Conservation (phyloP, 805 yeast species). For the Sungouiozyma intestinalis region DNA sequence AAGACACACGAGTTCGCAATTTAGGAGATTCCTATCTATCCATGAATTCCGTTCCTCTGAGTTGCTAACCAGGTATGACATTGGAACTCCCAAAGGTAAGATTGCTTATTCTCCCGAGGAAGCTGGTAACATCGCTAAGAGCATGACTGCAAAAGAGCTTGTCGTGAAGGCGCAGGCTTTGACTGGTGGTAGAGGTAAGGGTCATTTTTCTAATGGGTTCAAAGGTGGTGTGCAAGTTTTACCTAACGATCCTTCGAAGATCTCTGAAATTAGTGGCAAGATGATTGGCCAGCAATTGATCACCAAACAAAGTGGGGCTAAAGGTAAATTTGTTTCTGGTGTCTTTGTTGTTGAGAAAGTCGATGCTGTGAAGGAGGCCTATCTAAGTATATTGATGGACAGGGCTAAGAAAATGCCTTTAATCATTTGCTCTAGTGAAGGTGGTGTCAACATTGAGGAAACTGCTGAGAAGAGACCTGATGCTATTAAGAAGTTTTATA, state of each 20-base stretch:
- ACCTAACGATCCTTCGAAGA: conserved; percentile 66
- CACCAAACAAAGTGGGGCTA: conserved; percentile 97
- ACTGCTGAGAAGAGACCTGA: conserved; percentile 87
- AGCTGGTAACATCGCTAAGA: conserved; percentile 74
- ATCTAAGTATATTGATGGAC: conserved; percentile 89
- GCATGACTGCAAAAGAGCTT: conserved; percentile 54
- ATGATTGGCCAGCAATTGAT: conserved; percentile 89
- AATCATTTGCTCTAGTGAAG: conserved; percentile 93
- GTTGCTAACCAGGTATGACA: conserved; percentile 68
- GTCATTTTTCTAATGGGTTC: conserved; percentile 90
- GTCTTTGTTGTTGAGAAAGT: conserved; percentile 94
- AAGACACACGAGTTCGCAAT: neutral
- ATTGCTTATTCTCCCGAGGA: conserved; percentile 87
- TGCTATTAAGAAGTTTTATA: conserved; percentile 81
- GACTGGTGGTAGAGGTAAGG: conserved; percentile 99
- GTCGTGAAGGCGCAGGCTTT: conserved; percentile 97
- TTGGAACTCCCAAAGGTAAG: conserved; percentile 83
- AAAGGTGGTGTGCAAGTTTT: conserved; percentile 88
- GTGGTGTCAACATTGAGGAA: conserved; percentile 99
- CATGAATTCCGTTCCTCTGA: conserved; percentile 96
- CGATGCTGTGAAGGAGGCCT: conserved; percentile 89
- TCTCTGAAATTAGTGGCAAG: conserved; percentile 71
- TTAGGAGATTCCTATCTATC: conserved; percentile 68
- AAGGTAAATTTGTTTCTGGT: conserved; percentile 94
- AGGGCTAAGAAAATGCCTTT: conserved; percentile 83